Evolutionary conservation across 1,284 basidiomycete genomes (phyloP).

Genomic region (Hemileia vastatrix): DNA sequence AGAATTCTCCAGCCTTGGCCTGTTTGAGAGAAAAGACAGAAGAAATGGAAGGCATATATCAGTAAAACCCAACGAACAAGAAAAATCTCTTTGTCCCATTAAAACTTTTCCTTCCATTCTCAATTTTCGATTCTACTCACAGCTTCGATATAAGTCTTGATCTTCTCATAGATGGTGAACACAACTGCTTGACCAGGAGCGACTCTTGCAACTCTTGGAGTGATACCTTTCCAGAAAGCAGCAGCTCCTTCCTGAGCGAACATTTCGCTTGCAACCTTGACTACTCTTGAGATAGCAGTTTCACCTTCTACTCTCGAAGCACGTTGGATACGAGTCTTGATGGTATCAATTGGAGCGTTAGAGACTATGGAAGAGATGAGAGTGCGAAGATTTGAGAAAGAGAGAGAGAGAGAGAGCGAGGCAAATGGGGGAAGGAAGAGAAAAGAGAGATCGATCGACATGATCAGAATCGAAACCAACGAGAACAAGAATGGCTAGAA

Average conservation of each 20-base stretch:
- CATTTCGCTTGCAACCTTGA: slow-evolving; percentile 79
- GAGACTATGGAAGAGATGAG: too few relatives aligned
- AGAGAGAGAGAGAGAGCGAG: too few relatives aligned
- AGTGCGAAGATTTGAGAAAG: neutral
- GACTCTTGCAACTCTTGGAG: slow-evolving; percentile 86
- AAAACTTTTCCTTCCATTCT: too few relatives aligned
- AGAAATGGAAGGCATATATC: too few relatives aligned
- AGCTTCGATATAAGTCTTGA: slow-evolving; percentile 39
- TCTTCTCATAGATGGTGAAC: slow-evolving; percentile 48
- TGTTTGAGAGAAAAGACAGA: too few relatives aligned
- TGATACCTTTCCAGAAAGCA: slow-evolving; percentile 91
- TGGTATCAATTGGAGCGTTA: slow-evolving; percentile 93
- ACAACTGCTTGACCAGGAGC: slow-evolving; percentile 67
- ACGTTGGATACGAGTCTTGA: slow-evolving; percentile 78
- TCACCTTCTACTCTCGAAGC: slow-evolving; percentile 67
- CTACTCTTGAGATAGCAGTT: slow-evolving; percentile 61
- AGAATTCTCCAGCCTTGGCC: too few relatives aligned
- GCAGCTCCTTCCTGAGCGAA: slow-evolving; percentile 77
- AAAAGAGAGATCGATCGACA: too few relatives aligned
- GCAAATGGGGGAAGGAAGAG: too few relatives aligned
- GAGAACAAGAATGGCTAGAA: too few relatives aligned
- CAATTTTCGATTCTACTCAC: neutral
- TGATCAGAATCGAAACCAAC: too few relatives aligned
- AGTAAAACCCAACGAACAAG: too few relatives aligned
- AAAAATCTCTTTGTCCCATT: too few relatives aligned